Conservation (phyloP, 441 rosid genomes). For the Metrosideros polymorpha region DNA sequence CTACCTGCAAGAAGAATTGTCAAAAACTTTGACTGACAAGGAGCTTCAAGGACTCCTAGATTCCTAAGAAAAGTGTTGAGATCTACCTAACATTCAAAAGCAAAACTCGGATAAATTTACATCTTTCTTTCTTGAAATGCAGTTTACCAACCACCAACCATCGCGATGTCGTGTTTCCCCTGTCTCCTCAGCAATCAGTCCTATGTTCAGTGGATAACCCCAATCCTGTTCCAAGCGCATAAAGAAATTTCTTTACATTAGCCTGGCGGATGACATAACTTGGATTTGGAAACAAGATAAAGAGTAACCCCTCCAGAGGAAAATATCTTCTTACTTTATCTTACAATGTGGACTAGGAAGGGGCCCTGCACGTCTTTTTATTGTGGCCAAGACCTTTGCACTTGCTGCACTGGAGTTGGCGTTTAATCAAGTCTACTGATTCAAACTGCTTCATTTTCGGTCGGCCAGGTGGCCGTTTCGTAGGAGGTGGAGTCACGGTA, state of each 20-base stretch:
- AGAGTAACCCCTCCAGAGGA: neutral
- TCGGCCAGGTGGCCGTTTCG: slow-evolving; percentile 54
- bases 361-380: slow-evolving; percentile 62
- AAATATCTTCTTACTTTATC: slow-evolving; percentile 5
- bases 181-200: neutral
- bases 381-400: slow-evolving; percentile 79
- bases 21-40: neutral
- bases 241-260: neutral
- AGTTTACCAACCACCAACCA: neutral
- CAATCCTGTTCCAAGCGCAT: neutral
- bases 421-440: slow-evolving; percentile 40
- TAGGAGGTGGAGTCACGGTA: slow-evolving; percentile 57
- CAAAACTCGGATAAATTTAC: neutral
- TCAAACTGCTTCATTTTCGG: slow-evolving; percentile 52
- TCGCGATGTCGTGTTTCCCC: neutral
- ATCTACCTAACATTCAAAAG: neutral
- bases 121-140: neutral
- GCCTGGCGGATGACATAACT: neutral
- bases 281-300: neutral
- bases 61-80: neutral
- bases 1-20: neutral
- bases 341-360: neutral
- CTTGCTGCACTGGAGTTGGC: slow-evolving; percentile 72
- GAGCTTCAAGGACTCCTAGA: neutral
- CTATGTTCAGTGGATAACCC: neutral